These are phyloP conservation scores for Cyphellophora attinorum DNA, from an alignment of 2,329 filamentous ascomycete species.

Conservation along the genomic window DNA sequence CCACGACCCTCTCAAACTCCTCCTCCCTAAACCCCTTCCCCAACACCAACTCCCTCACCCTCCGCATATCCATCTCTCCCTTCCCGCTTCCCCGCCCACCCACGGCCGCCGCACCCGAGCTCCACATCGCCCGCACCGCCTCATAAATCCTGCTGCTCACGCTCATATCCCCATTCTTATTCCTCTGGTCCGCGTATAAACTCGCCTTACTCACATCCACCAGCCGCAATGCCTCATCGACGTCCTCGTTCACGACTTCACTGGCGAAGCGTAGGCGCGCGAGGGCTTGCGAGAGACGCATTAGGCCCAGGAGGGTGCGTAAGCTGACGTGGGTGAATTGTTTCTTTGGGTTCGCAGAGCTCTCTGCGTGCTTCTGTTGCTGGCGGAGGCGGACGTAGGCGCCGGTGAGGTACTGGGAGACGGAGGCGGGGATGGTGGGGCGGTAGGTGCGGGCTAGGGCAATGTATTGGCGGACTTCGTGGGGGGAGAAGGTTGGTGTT, in stretches of 20 bases:
- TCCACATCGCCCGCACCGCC: constrained; percentile 78
- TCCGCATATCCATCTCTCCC: constrained; percentile 74
- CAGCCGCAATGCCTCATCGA: constrained; percentile 86
- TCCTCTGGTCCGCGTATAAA: constrained; percentile 59
- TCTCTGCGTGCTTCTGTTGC: constrained; percentile 72
- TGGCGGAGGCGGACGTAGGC: constrained; percentile 93
- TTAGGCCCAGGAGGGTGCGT: constrained; percentile 82
- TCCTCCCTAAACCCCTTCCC: constrained; percentile 96
- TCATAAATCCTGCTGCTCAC: constrained; percentile 89
- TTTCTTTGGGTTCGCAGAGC: constrained; percentile 83
- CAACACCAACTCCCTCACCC: constrained; percentile 82
- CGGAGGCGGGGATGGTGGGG: constrained; percentile 70
- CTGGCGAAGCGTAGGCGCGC: constrained; percentile 84
- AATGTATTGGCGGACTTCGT: constrained; percentile 93
- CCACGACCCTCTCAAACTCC: constrained; percentile 75
- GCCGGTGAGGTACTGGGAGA: constrained; percentile 93
- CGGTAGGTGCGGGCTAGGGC: constrained; percentile 84
- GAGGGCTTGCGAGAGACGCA: constrained; percentile 87
- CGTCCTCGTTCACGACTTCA: constrained; percentile 79
- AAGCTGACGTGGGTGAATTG: constrained; percentile 91
- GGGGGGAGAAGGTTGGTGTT: constrained; percentile 63
- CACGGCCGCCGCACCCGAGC: constrained; percentile 70
- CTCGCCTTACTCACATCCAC: constrained; percentile 91
- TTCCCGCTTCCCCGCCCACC: constrained; percentile 57
- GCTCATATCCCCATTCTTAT: constrained; percentile 53